Evolutionary conservation across 306 rosid species (phyloP).

Genomic region (Mimosa bimucronata): DNA sequence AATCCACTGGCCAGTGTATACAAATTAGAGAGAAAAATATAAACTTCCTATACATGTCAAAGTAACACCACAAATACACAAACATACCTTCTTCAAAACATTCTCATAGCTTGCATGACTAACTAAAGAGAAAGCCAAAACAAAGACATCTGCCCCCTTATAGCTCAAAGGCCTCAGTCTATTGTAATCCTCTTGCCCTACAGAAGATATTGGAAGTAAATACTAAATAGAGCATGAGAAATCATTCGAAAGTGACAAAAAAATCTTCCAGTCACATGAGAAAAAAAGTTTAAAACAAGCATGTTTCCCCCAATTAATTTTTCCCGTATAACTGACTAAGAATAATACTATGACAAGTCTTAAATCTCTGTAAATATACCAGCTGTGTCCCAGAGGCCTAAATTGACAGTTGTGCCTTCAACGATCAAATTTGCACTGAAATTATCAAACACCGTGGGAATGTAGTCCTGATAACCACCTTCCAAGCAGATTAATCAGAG

Average conservation of each 20-base stretch:
- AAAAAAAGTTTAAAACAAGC: conserved; percentile 21
- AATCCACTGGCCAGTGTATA: conserved; percentile 75
- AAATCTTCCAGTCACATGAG: conserved; percentile 13
- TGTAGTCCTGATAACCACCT: conserved; percentile 65
- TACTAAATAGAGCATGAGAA: conserved; percentile 33
- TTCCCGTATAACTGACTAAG: background rate
- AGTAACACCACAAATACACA: conserved; percentile 27
- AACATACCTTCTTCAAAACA: conserved; percentile 74
- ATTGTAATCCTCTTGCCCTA: conserved; percentile 96
- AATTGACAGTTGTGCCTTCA: conserved; percentile 83
- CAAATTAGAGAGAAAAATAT: conserved; percentile 32
- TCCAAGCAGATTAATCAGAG: conserved; percentile 31
- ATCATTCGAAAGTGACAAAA: conserved; percentile 22
- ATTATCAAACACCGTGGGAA: conserved; percentile 90
- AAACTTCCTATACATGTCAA: conserved; percentile 31
- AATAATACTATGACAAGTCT: background rate
- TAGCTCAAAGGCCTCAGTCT: conserved; percentile 94
- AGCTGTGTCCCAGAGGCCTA: conserved; percentile 95
- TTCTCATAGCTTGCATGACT: conserved; percentile 96
- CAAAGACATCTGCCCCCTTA: conserved; percentile 97
- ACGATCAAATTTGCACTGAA: conserved; percentile 92
- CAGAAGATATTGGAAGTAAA: conserved; percentile 39
- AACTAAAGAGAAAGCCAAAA: conserved; percentile 87
- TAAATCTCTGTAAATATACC: conserved; percentile 45
- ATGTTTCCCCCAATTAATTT: background rate